Evolutionary conservation across 768 basidiomycete species (phyloP), one percentile per base, ranked within the genome.

Genomic region (Cubamyces lactineus): DNA sequence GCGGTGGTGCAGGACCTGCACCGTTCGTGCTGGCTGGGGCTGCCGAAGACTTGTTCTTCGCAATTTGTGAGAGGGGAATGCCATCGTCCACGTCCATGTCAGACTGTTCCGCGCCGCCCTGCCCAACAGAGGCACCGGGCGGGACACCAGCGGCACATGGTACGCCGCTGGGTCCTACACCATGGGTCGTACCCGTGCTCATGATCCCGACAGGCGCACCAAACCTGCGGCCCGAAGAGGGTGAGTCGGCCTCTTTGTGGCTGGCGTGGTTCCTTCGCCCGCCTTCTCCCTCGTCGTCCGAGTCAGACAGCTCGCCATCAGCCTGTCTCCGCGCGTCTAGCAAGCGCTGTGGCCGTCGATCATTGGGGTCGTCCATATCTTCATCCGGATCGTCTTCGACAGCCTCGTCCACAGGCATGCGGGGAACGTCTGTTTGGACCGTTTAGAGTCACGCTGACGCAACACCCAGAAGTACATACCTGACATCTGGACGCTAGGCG

Each of bases 261-360:
- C 78, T 77, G 9, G 82, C 77, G 60, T 87, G 86, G 67, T 94
- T 82, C 60, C 88, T 80, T 57, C 95, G 83, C 1, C 88, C 92
- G 47, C 92, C 95, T 67, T 91, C 90, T 17, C 94, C 96, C 76
- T 99, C 97, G 72, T 99, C 97, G 66, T 99, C 97, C 1, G 97
- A 98, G 73, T 99, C 97, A 7, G 94, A 97, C 13, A 97, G 81
- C 70, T 96, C 93, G 21, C 89, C 91, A 42, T 96, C 94, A 5
- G 83, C 85, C 72, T 95, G 94, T 63, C 90, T 81, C 23, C 88
- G 81, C 23, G 87, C 83, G 72, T 99, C 96, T 38, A 95, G 83
- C 9, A 94, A 75, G 16, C 88, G 84, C 67, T 84, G 84, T 23
- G 90, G 87, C 66, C 91, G 83, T 52, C 96, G 84, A 12, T 84